Base-by-base conservation (phyloP, 2,329 filamentous ascomycete genomes). In the Epichloe hybrida region DNA sequence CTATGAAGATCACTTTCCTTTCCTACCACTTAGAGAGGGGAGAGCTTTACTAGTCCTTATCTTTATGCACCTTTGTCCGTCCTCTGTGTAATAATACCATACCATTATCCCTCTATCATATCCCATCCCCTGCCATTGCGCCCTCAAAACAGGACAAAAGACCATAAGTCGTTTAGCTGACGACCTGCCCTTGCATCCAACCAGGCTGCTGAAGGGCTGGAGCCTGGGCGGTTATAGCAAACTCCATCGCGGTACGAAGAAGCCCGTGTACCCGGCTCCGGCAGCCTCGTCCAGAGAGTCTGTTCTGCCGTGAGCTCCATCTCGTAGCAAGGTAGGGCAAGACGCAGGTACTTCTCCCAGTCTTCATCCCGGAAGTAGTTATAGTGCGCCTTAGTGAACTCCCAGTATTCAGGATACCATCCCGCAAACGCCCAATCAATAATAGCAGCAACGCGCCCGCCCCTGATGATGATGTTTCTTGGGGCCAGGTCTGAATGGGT, bases 321-420 rank as follows among this genome's bases (percentile, higher is more conserved):
- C 23, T 60, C 55, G 23, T 63, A 63, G 42, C 52, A 41, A 36
- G 56, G 56, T 7, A 63, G 45, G 31, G 52, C 53, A n/a, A 42
- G 21, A 31, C 50, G 50, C 45, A 64, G 44, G 20, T 54, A 50
- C 17, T 59, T 53, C 13, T 54, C 52, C 58, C 57, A 61, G 23
- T 56, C 55, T 15, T 57, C 41, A 4, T 11, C 34, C 2, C 38
- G 44, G 20, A 55, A 52, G 36, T 27, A 55, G 51, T 56, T 54
- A 36, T 58, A 64, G 52, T 63, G 56, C 43, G 57, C 58, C 56
- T 58, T 64, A 5, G 46, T 52, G 34, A 50, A 56, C 50, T 64
- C 62, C 62, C 60, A 65, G 52, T 64, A 64, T 48, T 64, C 62
- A 1, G 62, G 63, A 52, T 64, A 64, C 60, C 63, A 66, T 50